Conservation (phyloP, 1,284 basidiomycete species). For the Salmacisia buchloeana region DNA sequence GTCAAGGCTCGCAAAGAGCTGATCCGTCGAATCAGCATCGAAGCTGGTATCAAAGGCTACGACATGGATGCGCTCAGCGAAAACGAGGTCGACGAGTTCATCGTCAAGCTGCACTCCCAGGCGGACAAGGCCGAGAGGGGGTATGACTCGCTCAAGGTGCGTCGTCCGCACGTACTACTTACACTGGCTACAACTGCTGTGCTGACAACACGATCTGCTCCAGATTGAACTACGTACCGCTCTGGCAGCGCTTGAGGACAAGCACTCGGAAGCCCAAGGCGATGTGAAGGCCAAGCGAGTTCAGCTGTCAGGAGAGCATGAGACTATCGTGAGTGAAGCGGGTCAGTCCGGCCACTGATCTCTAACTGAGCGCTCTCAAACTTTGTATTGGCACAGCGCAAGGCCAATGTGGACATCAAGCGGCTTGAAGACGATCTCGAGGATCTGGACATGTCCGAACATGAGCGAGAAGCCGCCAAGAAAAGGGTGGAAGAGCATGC, state of each 20-base stretch:
- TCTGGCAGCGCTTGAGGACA: neutral
- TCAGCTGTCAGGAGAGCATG: neutral
- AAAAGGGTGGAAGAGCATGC: constrained; percentile 22
- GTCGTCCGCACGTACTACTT: neutral
- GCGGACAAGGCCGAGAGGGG: neutral
- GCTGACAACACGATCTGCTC: neutral
- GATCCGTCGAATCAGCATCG: constrained; percentile 66
- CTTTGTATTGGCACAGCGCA: neutral
- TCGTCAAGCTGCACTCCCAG: constrained; percentile 54
- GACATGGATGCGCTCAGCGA: constrained; percentile 63
- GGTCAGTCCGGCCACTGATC: constrained; percentile 13
- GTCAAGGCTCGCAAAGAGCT: constrained; percentile 67
- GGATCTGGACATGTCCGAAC: constrained; percentile 15
- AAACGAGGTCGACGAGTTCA: constrained; percentile 67
- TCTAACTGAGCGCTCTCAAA: neutral
- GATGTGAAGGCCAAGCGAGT: neutral
- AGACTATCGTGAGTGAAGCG: constrained; percentile 10
- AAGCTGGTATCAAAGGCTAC: constrained; percentile 70
- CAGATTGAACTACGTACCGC: neutral
- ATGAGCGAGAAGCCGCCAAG: constrained; percentile 25
- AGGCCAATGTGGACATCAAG: constrained; percentile 17
- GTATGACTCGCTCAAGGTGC: neutral
- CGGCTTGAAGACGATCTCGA: constrained; percentile 36
- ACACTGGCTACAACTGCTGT: neutral
- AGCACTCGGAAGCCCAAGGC: neutral